Evolutionary conservation across 768 basidiomycete species (phyloP).

Genomic region (Phanerochaete carnosa): DNA sequence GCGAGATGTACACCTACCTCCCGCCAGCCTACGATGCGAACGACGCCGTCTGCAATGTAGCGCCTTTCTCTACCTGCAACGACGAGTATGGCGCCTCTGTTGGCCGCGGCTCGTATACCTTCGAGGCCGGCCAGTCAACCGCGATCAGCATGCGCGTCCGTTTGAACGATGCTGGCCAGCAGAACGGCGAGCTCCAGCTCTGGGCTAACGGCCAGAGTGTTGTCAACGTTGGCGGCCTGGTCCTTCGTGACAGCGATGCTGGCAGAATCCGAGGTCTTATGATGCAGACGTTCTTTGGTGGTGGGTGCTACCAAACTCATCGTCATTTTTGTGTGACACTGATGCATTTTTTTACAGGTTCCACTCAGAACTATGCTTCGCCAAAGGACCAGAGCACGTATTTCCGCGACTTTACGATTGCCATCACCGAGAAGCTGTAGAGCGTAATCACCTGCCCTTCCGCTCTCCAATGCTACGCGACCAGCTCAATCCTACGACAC

Average conservation of each 20-base stretch:
- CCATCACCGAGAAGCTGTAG: slow-evolving; percentile 40
- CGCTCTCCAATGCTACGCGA: not conserved
- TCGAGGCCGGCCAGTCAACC: slow-evolving; percentile 5
- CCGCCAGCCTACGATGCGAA: slow-evolving; percentile 46
- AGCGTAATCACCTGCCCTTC: not conserved
- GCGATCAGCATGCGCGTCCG: slow-evolving; percentile 52
- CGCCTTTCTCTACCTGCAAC: slow-evolving; percentile 50
- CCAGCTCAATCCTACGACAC: not conserved
- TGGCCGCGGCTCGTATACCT: slow-evolving; percentile 58
- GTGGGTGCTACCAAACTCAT: slow-evolving; percentile 21
- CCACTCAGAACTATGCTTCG: slow-evolving; percentile 47
- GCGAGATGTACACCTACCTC: slow-evolving; percentile 72
- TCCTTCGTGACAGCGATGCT: slow-evolving; percentile 44
- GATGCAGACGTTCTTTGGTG: slow-evolving; percentile 81
- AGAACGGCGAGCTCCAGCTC: slow-evolving; percentile 71
- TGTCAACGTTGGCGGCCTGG: slow-evolving; percentile 54
- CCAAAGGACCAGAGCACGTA: slow-evolving; percentile 59
- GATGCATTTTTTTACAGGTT: slow-evolving; percentile 33
- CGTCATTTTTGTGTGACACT: not conserved
- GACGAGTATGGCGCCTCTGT: slow-evolving; percentile 61
- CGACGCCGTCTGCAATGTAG: slow-evolving; percentile 42
- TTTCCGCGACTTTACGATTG: slow-evolving; percentile 70
- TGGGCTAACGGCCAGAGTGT: slow-evolving; percentile 65
- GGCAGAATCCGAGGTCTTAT: slow-evolving; percentile 64
- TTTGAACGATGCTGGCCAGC: slow-evolving; percentile 67